Conservation (phyloP, 2,329 filamentous ascomycete species). For the Neopestalotiopsis clavispora region DNA sequence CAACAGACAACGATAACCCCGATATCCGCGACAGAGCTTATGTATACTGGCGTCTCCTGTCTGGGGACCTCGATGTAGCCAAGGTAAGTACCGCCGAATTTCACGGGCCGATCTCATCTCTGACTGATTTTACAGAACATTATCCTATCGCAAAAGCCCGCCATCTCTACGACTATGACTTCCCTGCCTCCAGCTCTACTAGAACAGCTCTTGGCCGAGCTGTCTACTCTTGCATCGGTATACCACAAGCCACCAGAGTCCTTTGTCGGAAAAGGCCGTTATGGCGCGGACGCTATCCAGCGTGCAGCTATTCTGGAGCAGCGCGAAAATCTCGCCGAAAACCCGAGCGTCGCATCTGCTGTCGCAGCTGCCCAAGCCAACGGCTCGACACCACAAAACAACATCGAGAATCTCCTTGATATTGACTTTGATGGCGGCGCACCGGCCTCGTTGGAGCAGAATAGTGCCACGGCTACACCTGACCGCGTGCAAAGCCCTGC, state of each 20-base stretch:
- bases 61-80: constrained; percentile 86
- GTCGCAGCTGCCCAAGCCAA: constrained; percentile 71
- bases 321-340: constrained; percentile 87
- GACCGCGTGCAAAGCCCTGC: constrained; percentile 71
- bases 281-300: constrained; percentile 92
- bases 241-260: constrained; percentile 98
- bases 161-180: constrained; percentile 92
- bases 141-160: constrained; percentile 90
- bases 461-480: constrained; percentile 63
- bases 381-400: constrained; percentile 65
- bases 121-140: constrained; percentile 64
- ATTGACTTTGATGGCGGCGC: constrained; percentile 95
- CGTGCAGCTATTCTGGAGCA: constrained; percentile 96
- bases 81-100: constrained; percentile 61
- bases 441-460: constrained; percentile 79
- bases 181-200: constrained; percentile 83
- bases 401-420: constrained; percentile 92
- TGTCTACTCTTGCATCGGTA: constrained; percentile 94
- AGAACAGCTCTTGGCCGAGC: constrained; percentile 86
- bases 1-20: constrained; percentile 94
- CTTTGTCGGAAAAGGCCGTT: constrained; percentile 95
- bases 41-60: constrained; percentile 96
- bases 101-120: neutral
- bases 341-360: constrained; percentile 88
- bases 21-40: constrained; percentile 97